These are phyloP conservation scores for Pholiota conissans DNA, from an alignment of 768 basidiomycete species.

Conservation along the genomic window DNA sequence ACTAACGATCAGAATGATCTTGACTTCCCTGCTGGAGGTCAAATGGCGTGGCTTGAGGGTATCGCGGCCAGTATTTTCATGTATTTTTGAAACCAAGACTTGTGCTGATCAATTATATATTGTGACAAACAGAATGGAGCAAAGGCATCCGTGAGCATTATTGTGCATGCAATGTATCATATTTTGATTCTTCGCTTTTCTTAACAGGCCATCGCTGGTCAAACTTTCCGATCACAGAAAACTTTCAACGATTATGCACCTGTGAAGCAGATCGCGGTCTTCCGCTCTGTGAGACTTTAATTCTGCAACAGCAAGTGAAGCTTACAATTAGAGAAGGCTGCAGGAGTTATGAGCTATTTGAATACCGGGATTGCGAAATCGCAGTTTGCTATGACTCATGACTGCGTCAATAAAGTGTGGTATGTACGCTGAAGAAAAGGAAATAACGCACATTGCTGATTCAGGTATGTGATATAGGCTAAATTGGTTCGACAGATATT, in stretches of 20 bases:
- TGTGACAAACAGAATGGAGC: background rate
- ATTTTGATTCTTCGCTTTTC: background rate
- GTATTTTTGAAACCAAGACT: background rate
- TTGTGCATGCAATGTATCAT: no score
- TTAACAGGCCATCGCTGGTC: constrained; percentile 1
- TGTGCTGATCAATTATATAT: background rate
- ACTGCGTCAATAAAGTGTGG: background rate
- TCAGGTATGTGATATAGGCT: background rate
- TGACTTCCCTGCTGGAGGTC: background rate
- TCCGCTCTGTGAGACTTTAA: background rate
- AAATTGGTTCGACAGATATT: background rate
- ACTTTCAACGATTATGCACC: background rate
- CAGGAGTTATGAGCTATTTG: constrained; percentile 2
- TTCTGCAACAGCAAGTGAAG: no score
- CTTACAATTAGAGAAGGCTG: background rate
- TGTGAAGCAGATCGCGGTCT: constrained; percentile 2
- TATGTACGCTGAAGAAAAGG: no score
- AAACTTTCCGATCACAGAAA: background rate
- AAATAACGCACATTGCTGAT: background rate
- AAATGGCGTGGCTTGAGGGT: constrained; percentile 1
- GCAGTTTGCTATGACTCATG: background rate
- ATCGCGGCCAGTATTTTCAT: background rate
- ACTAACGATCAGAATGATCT: background rate
- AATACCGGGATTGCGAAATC: background rate
- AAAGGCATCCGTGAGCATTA: background rate